Conservation (phyloP, 257 asterid species). For the Solanum neorickii region DNA sequence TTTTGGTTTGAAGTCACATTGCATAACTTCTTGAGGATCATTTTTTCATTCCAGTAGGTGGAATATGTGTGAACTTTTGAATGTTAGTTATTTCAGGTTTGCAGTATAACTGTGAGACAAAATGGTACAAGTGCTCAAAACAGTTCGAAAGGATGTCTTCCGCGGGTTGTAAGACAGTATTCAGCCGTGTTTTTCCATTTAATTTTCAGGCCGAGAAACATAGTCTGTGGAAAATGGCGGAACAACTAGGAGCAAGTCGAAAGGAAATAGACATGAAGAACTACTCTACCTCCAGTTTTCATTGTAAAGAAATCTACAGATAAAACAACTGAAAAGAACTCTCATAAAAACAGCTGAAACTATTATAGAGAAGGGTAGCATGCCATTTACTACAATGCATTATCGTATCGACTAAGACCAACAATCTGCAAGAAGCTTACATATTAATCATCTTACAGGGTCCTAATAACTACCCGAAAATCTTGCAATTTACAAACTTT, state of each 20-base stretch:
- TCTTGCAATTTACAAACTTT: background rate
- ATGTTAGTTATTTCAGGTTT: background rate
- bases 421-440: background rate
- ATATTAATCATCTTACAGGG: background rate
- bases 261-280: background rate
- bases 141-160: conserved; percentile 42
- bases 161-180: conserved; percentile 45
- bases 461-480: background rate
- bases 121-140: conserved; percentile 31
- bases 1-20: background rate
- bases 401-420: background rate
- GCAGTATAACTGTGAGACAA: background rate
- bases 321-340: background rate
- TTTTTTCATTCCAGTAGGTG: background rate
- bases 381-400: background rate
- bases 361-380: background rate
- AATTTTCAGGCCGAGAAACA: conserved; percentile 39
- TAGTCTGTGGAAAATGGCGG: conserved; percentile 52
- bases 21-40: background rate
- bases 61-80: background rate
- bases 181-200: conserved; percentile 42
- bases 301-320: background rate
- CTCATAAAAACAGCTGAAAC: background rate
- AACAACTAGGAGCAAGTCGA: conserved; percentile 48
- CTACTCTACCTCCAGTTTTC: background rate